A percentile compares a stretch with the other conserved stretches of the same genome.
phyloP scores from a whole-genome alignment of 352 stramenopile species.

The Globisporangium megalacanthum region DNA sequence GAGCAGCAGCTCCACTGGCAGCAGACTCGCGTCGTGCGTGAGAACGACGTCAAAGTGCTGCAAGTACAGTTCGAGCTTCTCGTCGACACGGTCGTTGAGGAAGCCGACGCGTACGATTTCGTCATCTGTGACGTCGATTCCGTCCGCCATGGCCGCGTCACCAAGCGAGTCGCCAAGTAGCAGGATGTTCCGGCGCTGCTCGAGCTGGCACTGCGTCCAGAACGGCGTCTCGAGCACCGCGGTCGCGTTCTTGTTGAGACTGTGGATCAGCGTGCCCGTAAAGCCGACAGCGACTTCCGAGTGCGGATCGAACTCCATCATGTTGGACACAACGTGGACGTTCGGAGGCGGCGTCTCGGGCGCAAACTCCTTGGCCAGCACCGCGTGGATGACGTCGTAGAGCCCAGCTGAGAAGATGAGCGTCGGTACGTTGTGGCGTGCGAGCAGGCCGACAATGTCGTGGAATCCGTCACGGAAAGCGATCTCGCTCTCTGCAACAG shows the following conservation, averaged over 20 bases:
- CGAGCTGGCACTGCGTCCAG: slow-evolving; percentile 60
- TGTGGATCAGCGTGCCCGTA: slow-evolving; percentile 72
- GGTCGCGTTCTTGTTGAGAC: slow-evolving; percentile 73
- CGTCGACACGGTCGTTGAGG: slow-evolving; percentile 63
- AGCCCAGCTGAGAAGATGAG: slow-evolving; percentile 55
- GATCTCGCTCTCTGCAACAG: slow-evolving; percentile 30
- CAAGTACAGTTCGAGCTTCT: slow-evolving; percentile 36
- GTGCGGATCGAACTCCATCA: slow-evolving; percentile 58
- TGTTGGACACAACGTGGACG: slow-evolving; percentile 78
- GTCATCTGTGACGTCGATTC: slow-evolving; percentile 33
- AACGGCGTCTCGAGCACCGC: slow-evolving; percentile 64
- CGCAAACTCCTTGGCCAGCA: slow-evolving; percentile 29
- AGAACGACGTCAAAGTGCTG: slow-evolving; percentile 42
- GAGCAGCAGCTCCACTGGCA: not conserved
- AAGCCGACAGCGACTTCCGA: slow-evolving; percentile 37
- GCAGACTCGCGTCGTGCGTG: slow-evolving; percentile 58
- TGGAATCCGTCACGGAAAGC: slow-evolving; percentile 48
- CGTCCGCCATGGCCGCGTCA: slow-evolving; percentile 67
- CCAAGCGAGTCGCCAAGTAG: slow-evolving; percentile 67
- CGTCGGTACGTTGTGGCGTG: slow-evolving; percentile 31
- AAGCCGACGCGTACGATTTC: slow-evolving; percentile 68
- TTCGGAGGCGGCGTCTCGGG: slow-evolving; percentile 33
- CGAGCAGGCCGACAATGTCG: slow-evolving; percentile 32
- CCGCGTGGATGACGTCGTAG: slow-evolving; percentile 18
- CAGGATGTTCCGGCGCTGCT: slow-evolving; percentile 70